Evolutionary conservation across 495 filamentous ascomycete genomes (phyloP).

Genomic region (Daldinia caldariorum): DNA sequence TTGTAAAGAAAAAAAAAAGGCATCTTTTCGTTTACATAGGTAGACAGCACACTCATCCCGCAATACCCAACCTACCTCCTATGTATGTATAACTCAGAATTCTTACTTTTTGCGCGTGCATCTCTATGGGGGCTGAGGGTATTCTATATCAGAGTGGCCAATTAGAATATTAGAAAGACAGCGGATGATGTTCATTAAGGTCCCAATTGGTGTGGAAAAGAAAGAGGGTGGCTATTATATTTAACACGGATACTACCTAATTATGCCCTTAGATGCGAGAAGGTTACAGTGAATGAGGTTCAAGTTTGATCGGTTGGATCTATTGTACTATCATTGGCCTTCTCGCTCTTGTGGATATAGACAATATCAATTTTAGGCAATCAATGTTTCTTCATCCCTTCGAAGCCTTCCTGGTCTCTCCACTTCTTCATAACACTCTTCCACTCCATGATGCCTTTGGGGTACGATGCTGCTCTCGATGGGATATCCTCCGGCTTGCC

Average conservation of each 20-base stretch:
- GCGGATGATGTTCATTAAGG: not conserved
- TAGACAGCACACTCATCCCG: too few species aligned
- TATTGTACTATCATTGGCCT: too few species aligned
- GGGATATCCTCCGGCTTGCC: not conserved
- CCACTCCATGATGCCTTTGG: not conserved
- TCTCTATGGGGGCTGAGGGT: not conserved
- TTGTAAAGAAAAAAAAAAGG: too few species aligned
- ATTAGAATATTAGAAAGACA: not conserved
- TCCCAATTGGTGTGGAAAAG: not conserved
- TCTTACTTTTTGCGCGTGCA: too few species aligned
- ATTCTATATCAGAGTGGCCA: not conserved
- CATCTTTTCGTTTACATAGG: too few species aligned
- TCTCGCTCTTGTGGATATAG: not conserved
- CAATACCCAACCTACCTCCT: too few species aligned
- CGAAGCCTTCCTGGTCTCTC: not conserved
- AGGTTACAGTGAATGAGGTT: too few species aligned
- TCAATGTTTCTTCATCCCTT: not conserved
- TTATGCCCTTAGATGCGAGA: not conserved
- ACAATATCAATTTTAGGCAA: not conserved
- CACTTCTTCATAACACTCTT: conserved; percentile 4
- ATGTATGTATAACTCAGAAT: too few species aligned
- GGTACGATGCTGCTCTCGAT: not conserved
- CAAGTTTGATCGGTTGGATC: too few species aligned
- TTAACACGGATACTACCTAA: not conserved
- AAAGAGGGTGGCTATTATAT: not conserved